phyloP scores from a whole-genome alignment of 2,329 filamentous ascomycete genomes.

The Pseudogymnoascus sp. region DNA sequence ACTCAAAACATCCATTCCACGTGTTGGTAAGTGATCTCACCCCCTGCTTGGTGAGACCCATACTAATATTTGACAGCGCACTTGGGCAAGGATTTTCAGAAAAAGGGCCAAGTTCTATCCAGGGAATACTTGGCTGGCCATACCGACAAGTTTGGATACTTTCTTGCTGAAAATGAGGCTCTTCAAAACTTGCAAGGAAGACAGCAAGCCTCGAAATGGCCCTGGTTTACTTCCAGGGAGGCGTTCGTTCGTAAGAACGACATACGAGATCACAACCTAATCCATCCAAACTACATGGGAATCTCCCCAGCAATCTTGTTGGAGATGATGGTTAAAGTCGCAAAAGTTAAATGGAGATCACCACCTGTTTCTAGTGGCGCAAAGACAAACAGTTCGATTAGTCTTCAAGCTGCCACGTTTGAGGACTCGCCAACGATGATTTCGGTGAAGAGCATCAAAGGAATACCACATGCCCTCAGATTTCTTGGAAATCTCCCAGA shows the following conservation, averaged over 20 bases:
- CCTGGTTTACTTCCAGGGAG: neutral
- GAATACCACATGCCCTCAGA: neutral
- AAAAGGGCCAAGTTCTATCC: neutral
- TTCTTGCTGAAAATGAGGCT: neutral
- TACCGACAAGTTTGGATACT: neutral
- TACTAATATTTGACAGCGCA: neutral
- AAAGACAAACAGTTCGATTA: neutral
- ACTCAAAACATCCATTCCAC: neutral
- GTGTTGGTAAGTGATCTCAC: neutral
- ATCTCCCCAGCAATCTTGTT: neutral
- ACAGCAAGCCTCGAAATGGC: neutral
- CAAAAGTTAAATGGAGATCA: neutral
- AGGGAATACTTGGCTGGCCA: neutral
- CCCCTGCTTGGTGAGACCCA: neutral
- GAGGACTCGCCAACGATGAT: neutral
- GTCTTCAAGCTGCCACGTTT: neutral
- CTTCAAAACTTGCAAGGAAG: neutral
- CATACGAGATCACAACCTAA: neutral
- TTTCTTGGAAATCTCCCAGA: neutral
- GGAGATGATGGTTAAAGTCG: neutral
- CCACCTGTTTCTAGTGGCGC: neutral
- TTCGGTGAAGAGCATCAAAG: constrained; percentile 3
- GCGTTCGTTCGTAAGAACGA: no score
- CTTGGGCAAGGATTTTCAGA: neutral
- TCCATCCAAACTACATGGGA: neutral